Percentiles rank a stretch among this genome's conserved stretches.
phyloP scores from a whole-genome alignment of 2,329 filamentous ascomycete genomes.

The Raffaelea deltoideospora region DNA sequence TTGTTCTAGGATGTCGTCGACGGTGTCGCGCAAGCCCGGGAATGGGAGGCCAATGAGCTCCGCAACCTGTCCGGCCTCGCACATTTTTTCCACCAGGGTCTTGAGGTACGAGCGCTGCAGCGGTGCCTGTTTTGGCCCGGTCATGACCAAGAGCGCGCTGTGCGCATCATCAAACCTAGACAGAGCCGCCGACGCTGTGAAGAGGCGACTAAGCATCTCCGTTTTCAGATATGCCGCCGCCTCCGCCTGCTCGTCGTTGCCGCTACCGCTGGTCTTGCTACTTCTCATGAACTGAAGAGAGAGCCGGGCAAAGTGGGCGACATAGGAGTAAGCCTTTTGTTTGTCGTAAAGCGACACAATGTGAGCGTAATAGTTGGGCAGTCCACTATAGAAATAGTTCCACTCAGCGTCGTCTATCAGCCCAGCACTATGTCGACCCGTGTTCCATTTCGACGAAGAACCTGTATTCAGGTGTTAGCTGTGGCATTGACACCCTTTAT shows the following conservation, averaged over 20 bases:
- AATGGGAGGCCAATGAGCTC: slow-evolving; percentile 66
- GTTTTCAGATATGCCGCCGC: slow-evolving; percentile 22
- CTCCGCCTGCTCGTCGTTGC: slow-evolving; percentile 10
- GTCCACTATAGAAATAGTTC: slow-evolving; percentile 52
- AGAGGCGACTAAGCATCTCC: slow-evolving; percentile 70
- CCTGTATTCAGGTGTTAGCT: no score
- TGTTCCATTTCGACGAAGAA: slow-evolving; percentile 23
- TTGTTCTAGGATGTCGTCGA: slow-evolving; percentile 63
- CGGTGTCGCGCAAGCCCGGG: slow-evolving; percentile 52
- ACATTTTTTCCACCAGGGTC: slow-evolving; percentile 55
- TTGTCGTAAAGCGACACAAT: slow-evolving; percentile 70
- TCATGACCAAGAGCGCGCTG: slow-evolving; percentile 56
- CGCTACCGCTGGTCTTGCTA: no score
- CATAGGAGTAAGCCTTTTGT: slow-evolving; percentile 60
- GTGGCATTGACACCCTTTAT: no score
- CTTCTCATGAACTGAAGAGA: slow-evolving; percentile 62
- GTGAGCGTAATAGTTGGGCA: slow-evolving; percentile 76
- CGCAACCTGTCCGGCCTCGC: slow-evolving; percentile 47
- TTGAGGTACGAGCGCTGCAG: slow-evolving; percentile 59
- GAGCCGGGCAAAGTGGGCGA: slow-evolving; percentile 68
- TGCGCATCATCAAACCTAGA: slow-evolving; percentile 75
- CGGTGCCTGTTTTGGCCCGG: slow-evolving; percentile 19
- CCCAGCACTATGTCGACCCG: slow-evolving; percentile 41
- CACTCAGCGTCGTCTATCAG: slow-evolving; percentile 66
- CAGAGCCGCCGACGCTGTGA: slow-evolving; percentile 65